phyloP scores from a whole-genome alignment of 2,329 filamentous ascomycete species.

The Fusarium ambrosium region DNA sequence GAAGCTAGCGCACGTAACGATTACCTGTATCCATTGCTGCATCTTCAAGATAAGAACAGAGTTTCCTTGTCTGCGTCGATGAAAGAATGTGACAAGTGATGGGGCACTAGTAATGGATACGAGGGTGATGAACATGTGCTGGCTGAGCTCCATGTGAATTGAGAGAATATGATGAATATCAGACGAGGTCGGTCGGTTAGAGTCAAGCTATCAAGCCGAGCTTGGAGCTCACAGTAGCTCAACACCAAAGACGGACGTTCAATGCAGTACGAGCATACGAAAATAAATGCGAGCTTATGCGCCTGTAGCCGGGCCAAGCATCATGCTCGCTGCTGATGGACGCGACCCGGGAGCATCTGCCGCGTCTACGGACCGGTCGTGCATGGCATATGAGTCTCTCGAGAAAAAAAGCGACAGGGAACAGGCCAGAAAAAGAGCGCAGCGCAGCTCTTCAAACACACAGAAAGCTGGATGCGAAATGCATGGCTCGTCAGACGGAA shows the following conservation, averaged over 20 bases:
- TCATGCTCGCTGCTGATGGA: constrained; percentile 1
- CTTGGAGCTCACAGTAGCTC: neutral
- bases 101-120: constrained; percentile 1
- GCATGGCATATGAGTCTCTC: constrained; percentile 8
- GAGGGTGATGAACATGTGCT: neutral
- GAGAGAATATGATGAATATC: neutral
- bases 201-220: neutral
- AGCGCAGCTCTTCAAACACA: neutral
- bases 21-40: constrained; percentile 41
- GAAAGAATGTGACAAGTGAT: constrained; percentile 7
- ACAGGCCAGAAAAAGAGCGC: constrained; percentile 20
- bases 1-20: constrained; percentile 40
- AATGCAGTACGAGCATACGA: neutral
- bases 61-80: constrained; percentile 5
- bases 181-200: neutral
- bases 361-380: constrained; percentile 28
- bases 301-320: constrained; percentile 16
- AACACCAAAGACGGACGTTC: constrained; percentile 1
- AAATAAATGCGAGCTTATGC: constrained; percentile 30
- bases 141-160: neutral
- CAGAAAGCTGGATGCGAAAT: constrained; percentile 20
- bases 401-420: constrained; percentile 19
- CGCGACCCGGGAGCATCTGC: constrained; percentile 26
- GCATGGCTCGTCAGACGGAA: constrained; percentile 29
- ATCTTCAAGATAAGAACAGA: constrained; percentile 16